These are phyloP conservation scores for Camellia granthamiana DNA, from an alignment of 148 eudicot genomes.

Conservation along the genomic window DNA sequence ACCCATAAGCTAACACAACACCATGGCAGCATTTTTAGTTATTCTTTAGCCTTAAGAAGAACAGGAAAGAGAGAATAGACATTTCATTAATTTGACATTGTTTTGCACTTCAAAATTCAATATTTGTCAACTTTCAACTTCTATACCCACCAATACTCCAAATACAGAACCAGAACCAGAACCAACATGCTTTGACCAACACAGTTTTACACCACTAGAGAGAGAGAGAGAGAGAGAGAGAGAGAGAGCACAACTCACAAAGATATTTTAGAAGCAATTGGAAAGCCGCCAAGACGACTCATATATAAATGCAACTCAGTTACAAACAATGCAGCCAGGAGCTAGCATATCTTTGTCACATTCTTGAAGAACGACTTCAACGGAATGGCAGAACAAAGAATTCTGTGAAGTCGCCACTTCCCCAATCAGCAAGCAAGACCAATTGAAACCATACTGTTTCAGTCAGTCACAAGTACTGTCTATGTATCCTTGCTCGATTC, in stretches of 20 bases:
- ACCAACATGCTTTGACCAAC: neutral
- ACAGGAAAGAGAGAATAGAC: neutral
- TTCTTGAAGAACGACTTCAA: neutral
- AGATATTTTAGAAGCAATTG: conserved; percentile 6
- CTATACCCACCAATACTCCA: conserved; percentile 12
- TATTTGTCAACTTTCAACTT: neutral
- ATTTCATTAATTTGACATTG: neutral
- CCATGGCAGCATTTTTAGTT: neutral
- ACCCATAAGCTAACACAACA: neutral
- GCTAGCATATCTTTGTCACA: neutral
- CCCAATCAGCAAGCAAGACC: neutral
- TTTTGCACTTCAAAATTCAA: neutral
- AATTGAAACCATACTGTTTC: neutral
- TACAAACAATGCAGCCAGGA: neutral
- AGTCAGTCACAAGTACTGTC: conserved; percentile 60
- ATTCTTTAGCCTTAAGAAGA: neutral
- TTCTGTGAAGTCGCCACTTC: conserved; percentile 10
- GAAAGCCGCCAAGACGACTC: neutral
- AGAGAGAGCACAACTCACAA: neutral
- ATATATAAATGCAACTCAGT: neutral
- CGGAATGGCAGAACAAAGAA: neutral
- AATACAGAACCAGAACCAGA: neutral
- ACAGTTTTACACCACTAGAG: neutral
- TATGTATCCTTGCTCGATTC: conserved; percentile 83
- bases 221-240: neutral